Percentiles rank a stretch among this genome's conserved stretches.
Conservation (phyloP, 352 stramenopile species). For the Pythium utonaiense region DNA sequence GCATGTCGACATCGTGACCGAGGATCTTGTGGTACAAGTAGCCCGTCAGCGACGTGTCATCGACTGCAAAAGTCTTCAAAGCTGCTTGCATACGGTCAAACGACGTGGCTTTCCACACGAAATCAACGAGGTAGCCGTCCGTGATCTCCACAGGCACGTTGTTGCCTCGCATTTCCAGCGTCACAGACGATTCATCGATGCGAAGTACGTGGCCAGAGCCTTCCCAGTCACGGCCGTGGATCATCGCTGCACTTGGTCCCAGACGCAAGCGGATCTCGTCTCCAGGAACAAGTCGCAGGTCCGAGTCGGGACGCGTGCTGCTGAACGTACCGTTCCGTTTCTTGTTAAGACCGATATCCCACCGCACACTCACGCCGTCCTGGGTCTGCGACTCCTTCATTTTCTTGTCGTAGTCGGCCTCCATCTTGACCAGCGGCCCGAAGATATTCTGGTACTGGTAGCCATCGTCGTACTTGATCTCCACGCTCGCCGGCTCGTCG, state of each 20-base stretch:
- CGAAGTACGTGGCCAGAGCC: constrained; percentile 92
- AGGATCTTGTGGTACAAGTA: constrained; percentile 99
- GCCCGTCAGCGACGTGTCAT: constrained; percentile 97
- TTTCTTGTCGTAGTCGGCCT: constrained; percentile 99
- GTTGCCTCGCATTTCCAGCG: constrained; percentile 81
- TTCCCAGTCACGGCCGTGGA: constrained; percentile 91
- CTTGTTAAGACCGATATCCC: constrained; percentile 96
- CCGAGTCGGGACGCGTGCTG: constrained; percentile 85
- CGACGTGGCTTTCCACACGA: constrained; percentile 99
- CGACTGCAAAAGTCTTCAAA: constrained; percentile 98
- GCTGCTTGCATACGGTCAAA: constrained; percentile 99
- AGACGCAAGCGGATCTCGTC: constrained; percentile 96
- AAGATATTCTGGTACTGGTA: constrained; percentile 99
- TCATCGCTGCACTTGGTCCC: constrained; percentile 71
- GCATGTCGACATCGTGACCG: constrained; percentile 95
- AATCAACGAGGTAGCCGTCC: constrained; percentile 96
- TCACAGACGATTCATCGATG: constrained; percentile 82
- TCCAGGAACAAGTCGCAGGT: constrained; percentile 92
- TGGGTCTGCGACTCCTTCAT: constrained; percentile 98
- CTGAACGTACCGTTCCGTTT: constrained; percentile 96
- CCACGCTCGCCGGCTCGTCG: constrained; percentile 82
- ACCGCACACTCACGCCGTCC: constrained; percentile 90
- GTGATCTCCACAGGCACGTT: constrained; percentile 90
- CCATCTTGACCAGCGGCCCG: constrained; percentile 98
- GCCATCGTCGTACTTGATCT: constrained; percentile 96